These are phyloP conservation scores for Hypoxylon sp. DNA, from an alignment of 2,329 filamentous ascomycete genomes.

Conservation along the genomic window DNA sequence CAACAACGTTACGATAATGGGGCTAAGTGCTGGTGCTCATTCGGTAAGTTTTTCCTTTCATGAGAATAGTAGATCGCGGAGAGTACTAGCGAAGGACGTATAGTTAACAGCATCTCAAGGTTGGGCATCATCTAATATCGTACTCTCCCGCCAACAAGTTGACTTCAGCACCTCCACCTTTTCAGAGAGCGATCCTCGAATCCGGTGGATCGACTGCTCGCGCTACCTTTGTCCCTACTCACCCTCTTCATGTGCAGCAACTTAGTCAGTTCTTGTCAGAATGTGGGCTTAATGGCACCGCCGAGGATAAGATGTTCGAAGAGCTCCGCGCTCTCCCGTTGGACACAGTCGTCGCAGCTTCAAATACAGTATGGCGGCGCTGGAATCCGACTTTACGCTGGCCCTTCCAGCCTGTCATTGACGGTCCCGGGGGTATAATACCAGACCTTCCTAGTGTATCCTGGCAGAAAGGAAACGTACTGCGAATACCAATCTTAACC, in stretches of 20 bases:
- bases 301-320: slow-evolving; percentile 65
- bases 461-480: slow-evolving; percentile 68
- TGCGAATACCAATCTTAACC: slow-evolving; percentile 74
- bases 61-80: background rate
- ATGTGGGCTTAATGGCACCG: slow-evolving; percentile 63
- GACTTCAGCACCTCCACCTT: slow-evolving; percentile 57
- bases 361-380: slow-evolving; percentile 60
- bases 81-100: background rate
- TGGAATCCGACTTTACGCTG: slow-evolving; percentile 65
- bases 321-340: slow-evolving; percentile 64
- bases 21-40: slow-evolving; percentile 73
- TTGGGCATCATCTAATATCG: slow-evolving; percentile 75
- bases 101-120: slow-evolving; percentile 34
- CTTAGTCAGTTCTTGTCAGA: slow-evolving; percentile 68
- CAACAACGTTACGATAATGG: slow-evolving; percentile 72
- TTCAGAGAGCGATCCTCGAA: slow-evolving; percentile 69
- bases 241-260: slow-evolving; percentile 71
- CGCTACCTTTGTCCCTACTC: slow-evolving; percentile 66
- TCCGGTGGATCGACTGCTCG: slow-evolving; percentile 70
- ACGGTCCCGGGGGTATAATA: slow-evolving; percentile 69
- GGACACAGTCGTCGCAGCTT: slow-evolving; percentile 58
- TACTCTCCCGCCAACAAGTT: slow-evolving; percentile 58
- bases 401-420: slow-evolving; percentile 80
- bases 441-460: slow-evolving; percentile 69
- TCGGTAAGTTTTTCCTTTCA: slow-evolving; percentile 60